Evolutionary conservation across 75 land plant species (phyloP), one percentile per base, ranked within the genome.

Genomic region (Cryptomeria japonica): DNA sequence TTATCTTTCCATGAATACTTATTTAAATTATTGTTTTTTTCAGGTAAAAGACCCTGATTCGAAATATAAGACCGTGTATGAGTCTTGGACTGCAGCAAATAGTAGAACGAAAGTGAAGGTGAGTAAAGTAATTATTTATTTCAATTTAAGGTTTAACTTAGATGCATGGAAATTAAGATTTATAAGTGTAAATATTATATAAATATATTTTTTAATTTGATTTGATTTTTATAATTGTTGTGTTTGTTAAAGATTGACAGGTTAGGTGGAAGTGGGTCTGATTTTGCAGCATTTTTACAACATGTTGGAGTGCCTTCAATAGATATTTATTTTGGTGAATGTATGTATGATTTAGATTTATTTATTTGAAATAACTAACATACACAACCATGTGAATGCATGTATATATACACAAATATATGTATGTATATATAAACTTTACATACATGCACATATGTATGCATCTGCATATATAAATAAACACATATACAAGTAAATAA

Each of bases 291-390:
- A 47, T 96, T 97, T 87, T 76, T 97, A 87, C 99, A 97, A 39
- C 96, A 94, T 89, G 95, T 95, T 86, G 99, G 99, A 11, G 93
- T 97, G 36, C 95, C 99, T 56, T 94, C 97, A 85, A 79, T 92
- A 31, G 99, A 97, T 91, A n/a, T 97, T 25, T 95, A 91, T 86
- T 97, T 90, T 87, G 96, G 97, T 53, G 87, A 90, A 90, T 93
- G 95, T 95, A 86, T 47, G 47, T 56, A 19, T 58, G 22, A 58
- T 58, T 18, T 18, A 19, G 22, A 18, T 58, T 25, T 56, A 56
- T 18, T 56, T 56, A 15, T 55, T 18, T 56, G 3, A 56, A 18
- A 12, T 11, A 49, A 15, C 18, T 3, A 3, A 16, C 1, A 15
- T 18, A 15, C 4, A 18, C 5, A 56, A 0, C 11, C 14, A 64